phyloP scores from a whole-genome alignment of 306 rosid species.

The Quercus agrifolia region DNA sequence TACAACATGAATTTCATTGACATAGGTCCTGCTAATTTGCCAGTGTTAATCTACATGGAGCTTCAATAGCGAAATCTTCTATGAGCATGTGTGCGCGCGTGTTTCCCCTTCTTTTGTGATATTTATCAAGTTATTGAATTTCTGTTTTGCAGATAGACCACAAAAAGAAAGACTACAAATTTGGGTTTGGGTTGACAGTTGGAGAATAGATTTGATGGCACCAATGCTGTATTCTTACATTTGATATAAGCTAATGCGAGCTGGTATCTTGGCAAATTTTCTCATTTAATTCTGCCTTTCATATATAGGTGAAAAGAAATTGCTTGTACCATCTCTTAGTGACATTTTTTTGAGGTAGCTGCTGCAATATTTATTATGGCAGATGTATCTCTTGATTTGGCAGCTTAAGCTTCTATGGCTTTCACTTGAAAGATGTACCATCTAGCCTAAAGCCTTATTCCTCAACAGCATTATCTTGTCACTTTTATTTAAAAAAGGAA shows the following conservation, averaged over 20 bases:
- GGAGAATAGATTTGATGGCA: slow-evolving; percentile 60
- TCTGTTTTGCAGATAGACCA: slow-evolving; percentile 75
- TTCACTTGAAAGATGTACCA: background rate
- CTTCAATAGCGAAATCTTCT: background rate
- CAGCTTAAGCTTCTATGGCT: background rate
- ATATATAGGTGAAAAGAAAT: background rate
- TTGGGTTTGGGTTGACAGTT: slow-evolving; percentile 95
- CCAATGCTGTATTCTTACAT: background rate
- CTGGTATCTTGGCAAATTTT: background rate
- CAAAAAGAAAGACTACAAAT: slow-evolving; percentile 92
- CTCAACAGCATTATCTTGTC: too few species aligned
- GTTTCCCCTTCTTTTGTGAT: background rate
- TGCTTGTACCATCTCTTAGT: background rate
- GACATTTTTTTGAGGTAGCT: background rate
- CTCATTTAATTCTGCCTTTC: background rate
- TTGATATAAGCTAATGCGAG: background rate
- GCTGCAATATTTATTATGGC: background rate
- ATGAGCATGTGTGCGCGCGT: too few species aligned
- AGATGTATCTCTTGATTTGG: background rate
- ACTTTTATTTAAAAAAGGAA: too few species aligned
- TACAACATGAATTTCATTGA: too few species aligned
- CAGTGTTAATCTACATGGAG: too few species aligned
- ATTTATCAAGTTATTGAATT: background rate
- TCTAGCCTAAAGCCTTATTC: too few species aligned
- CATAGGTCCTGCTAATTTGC: too few species aligned